Base-by-base conservation (phyloP, 2,329 filamentous ascomycete genomes). In the Apiospora sp. region DNA sequence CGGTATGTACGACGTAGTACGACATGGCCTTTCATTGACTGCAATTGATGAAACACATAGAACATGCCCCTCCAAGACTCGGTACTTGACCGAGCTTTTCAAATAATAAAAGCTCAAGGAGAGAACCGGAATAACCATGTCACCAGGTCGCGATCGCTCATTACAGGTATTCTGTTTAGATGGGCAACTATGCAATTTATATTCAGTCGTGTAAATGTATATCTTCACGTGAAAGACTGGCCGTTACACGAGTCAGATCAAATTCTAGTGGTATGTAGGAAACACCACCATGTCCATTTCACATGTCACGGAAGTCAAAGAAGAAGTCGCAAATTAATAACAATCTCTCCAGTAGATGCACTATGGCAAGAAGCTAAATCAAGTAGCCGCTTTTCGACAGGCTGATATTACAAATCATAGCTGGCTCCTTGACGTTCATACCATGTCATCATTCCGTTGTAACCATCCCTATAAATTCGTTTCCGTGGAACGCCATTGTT, bases 321-420 rank as follows among this genome's bases (percentile, higher is more conserved):
- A 7, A 49, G 7, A 49, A 19, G 30, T n/a, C 5, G 37, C 6
- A 61, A 24, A 51, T 13, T 24, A 51, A n/a, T 7, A n/a, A 64
- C 34, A 41, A 14, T 37, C 12, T 24, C 37, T 64, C 16, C 16
- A 49, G 48, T 58, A 58, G 51, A n/a, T 37, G 30, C 22, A n/a
- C 10, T 24, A 24, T 64, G 58, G 19, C 34, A 8, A 4, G 19
- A 19, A n/a, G 19, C 58, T 24, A 41, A 41, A 22, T 24, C 41
- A 22, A 58, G 34, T 64, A 64, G 34, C 34, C n/a, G 58, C 14
- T 24, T n/a, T 64, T 12, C 37, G 58, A 24, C 58, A 41, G 34
- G 58, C 58, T 64, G 58, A 64, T 64, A 34, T 64, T 34, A 64
- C 34, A 64, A 64, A 64, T 22, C 58, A 64, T 41, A 10, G 10